Percentiles rank a stretch among this genome's conserved stretches.
These are phyloP conservation scores for Eucalyptus tenuipes DNA, from an alignment of 345 rosid species.

Conservation along the genomic window DNA sequence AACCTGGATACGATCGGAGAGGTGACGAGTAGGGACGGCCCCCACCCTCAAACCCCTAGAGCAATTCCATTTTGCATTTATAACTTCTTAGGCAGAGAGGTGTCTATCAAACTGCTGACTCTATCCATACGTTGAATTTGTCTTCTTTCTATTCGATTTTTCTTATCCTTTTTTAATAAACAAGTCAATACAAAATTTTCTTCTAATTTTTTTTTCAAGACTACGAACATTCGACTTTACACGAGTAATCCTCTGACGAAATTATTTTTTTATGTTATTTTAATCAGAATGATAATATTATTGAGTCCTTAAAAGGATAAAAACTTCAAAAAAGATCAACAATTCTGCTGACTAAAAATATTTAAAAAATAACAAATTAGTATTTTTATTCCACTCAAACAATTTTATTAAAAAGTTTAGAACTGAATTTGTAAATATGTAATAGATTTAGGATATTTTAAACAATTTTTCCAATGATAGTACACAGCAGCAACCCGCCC, in stretches of 20 bases:
- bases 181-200: not conserved
- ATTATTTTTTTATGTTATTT: not conserved
- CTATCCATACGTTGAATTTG: not conserved
- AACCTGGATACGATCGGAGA: not conserved
- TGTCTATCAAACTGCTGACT: not conserved
- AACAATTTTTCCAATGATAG: rapidly evolving
- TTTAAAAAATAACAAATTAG: not conserved
- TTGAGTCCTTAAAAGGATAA: not conserved
- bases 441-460: rapidly evolving
- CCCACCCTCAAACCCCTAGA: not conserved
- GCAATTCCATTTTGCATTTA: not conserved
- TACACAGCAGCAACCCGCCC: rapidly evolving
- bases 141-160: not conserved
- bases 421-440: rapidly evolving
- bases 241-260: not conserved
- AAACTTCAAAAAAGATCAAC: not conserved
- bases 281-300: not conserved
- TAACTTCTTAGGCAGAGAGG: not conserved
- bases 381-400: not conserved
- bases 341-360: not conserved
- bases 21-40: not conserved
- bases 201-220: not conserved
- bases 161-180: not conserved
- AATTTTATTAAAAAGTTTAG: rapidly evolving
- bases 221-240: not conserved